Evolutionary conservation across 2,329 filamentous ascomycete species (phyloP).

Genomic region (Penicillium oxalicum): DNA sequence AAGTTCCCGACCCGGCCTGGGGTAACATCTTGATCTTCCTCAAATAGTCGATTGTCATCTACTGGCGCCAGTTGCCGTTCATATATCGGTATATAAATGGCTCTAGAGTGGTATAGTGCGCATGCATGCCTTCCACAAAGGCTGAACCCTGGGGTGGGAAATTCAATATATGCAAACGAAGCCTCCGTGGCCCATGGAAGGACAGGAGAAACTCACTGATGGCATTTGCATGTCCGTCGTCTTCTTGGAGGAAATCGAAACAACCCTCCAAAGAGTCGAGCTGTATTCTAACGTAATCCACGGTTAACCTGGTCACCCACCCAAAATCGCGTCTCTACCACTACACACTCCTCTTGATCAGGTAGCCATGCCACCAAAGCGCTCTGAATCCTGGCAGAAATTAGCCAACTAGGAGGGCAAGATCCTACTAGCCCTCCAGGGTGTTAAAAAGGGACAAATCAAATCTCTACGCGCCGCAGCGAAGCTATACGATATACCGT

Average conservation of each 20-base stretch:
- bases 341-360: no score
- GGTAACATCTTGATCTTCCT: background rate
- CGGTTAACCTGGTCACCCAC: background rate
- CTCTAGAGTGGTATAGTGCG: background rate
- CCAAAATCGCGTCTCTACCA: no score
- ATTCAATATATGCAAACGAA: background rate
- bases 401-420: no score
- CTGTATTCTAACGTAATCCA: background rate
- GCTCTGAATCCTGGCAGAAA: no score
- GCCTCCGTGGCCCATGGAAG: background rate
- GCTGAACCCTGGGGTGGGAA: background rate
- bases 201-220: background rate
- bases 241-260: background rate
- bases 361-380: no score
- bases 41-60: background rate
- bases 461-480: no score
- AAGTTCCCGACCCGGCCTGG: background rate
- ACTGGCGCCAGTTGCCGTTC: background rate
- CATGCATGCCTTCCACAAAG: background rate
- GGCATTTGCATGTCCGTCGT: background rate
- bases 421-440: no score
- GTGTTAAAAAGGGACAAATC: no score
- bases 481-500: no score
- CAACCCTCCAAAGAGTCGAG: background rate
- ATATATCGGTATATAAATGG: background rate